These are phyloP conservation scores for Musa schizocarpa DNA, from an alignment of 176 grass and related monocot species.

Conservation along the genomic window DNA sequence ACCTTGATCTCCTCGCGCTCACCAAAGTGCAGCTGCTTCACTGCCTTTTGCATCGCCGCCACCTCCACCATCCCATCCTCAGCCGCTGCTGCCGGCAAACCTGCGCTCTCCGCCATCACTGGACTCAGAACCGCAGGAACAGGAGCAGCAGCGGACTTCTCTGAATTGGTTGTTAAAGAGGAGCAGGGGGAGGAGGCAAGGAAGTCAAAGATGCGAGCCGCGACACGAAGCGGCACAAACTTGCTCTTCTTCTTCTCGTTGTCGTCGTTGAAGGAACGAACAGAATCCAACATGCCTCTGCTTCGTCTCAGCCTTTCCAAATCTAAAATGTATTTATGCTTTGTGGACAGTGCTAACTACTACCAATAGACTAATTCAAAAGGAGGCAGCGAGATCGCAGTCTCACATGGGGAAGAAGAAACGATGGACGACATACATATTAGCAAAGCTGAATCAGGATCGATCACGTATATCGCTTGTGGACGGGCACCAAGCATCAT, in stretches of 20 bases:
- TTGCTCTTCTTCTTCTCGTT: not conserved
- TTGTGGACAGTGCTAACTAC: not conserved
- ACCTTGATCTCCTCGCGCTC: slow-evolving; percentile 28
- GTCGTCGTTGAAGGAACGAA: not conserved
- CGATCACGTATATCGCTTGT: too few relatives aligned
- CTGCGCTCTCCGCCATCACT: not conserved
- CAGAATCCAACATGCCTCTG: slow-evolving; percentile 8
- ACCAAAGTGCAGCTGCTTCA: slow-evolving; percentile 49
- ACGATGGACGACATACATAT: too few relatives aligned
- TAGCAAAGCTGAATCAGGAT: too few relatives aligned
- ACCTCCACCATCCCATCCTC: not conserved
- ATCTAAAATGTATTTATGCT: not conserved
- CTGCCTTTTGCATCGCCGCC: slow-evolving; percentile 19
- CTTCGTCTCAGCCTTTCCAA: not conserved
- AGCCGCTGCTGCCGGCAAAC: not conserved
- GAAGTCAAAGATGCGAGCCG: not conserved
- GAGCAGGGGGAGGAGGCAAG: not conserved
- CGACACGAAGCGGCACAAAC: not conserved
- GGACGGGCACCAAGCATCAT: too few relatives aligned
- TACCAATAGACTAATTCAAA: too few relatives aligned
- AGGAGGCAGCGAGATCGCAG: too few relatives aligned
- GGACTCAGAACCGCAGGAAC: not conserved
- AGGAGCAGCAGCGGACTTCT: not conserved
- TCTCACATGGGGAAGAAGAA: too few relatives aligned
- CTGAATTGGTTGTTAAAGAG: not conserved